phyloP scores from a whole-genome alignment of 2,329 filamentous ascomycete species.

The Sarocladiaceae sp. region DNA sequence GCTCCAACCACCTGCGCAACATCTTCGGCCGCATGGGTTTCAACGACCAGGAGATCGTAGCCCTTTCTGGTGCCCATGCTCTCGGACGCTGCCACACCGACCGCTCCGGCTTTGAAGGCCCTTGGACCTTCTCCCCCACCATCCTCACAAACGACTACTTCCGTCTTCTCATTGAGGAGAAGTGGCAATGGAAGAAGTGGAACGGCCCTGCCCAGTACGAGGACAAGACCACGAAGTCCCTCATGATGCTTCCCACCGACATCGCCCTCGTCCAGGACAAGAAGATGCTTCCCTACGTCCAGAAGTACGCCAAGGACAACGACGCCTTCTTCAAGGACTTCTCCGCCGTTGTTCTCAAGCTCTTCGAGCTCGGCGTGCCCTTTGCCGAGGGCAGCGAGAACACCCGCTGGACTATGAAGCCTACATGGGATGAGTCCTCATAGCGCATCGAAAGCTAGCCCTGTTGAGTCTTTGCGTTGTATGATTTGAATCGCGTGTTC shows the following conservation, averaged over 20 bases:
- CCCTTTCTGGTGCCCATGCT: slow-evolving; percentile 77
- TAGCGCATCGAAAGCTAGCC: slow-evolving; percentile 14
- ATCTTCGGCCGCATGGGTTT: slow-evolving; percentile 98
- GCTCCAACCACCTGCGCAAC: slow-evolving; percentile 72
- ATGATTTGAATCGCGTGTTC: no score
- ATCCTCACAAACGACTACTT: slow-evolving; percentile 94
- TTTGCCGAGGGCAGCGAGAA: slow-evolving; percentile 61
- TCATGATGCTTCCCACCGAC: slow-evolving; percentile 98
- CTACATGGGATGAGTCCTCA: slow-evolving; percentile 29
- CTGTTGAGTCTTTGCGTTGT: no score
- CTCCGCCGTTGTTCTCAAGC: slow-evolving; percentile 65
- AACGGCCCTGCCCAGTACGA: slow-evolving; percentile 77
- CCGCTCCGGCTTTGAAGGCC: slow-evolving; percentile 80
- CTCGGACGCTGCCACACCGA: slow-evolving; percentile 86
- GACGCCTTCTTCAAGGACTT: slow-evolving; percentile 94
- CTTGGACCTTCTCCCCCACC: slow-evolving; percentile 89
- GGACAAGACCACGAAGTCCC: slow-evolving; percentile 75
- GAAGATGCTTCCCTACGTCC: slow-evolving; percentile 70
- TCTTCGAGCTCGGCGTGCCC: slow-evolving; percentile 92
- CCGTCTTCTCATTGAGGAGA: slow-evolving; percentile 80
- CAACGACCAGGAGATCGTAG: slow-evolving; percentile 94
- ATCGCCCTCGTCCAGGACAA: slow-evolving; percentile 84
- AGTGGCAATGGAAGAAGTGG: slow-evolving; percentile 91
- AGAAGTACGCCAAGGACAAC: slow-evolving; percentile 87
- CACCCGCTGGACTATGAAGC: slow-evolving; percentile 59